phyloP scores from a whole-genome alignment of 208 protist species.

The Sergeia podlipaevii region DNA sequence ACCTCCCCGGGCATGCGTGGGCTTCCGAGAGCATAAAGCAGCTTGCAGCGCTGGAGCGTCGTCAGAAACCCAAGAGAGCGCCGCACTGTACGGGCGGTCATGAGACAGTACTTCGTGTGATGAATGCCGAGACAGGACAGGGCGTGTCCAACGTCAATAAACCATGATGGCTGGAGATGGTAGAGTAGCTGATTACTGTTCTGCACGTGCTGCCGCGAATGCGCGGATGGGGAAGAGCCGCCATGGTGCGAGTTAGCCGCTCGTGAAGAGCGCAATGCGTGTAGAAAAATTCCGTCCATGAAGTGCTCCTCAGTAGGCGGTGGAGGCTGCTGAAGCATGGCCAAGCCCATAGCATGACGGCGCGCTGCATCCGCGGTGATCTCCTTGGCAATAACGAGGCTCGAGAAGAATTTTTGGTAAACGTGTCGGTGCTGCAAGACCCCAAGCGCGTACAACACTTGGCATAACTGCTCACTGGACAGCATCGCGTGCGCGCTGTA shows the following conservation, averaged over 20 bases:
- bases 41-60: conserved; percentile 62
- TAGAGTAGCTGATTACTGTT: conserved; percentile 11
- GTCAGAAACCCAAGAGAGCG: conserved; percentile 43
- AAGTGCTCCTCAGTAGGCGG: conserved; percentile 38
- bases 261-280: conserved; percentile 48
- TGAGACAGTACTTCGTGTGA: conserved; percentile 79
- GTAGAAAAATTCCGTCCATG: conserved; percentile 81
- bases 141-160: conserved; percentile 74
- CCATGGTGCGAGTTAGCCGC: not conserved
- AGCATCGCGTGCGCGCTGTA: conserved; percentile 60
- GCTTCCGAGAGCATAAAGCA: conserved; percentile 74
- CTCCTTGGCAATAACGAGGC: conserved; percentile 50
- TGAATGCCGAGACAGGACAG: conserved; percentile 66
- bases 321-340: conserved; percentile 78
- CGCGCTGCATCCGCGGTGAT: conserved; percentile 64
- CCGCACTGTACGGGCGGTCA: conserved; percentile 58
- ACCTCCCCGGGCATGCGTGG: conserved; percentile 34
- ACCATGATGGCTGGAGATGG: conserved; percentile 60
- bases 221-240: not conserved
- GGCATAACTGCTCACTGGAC: conserved; percentile 73
- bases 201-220: not conserved
- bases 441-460: conserved; percentile 73
- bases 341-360: conserved; percentile 63
- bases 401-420: conserved; percentile 77
- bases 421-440: conserved; percentile 85